Evolutionary conservation across 768 basidiomycete genomes (phyloP), one percentile per base, ranked within the genome.

Genomic region (Boletales sp.): DNA sequence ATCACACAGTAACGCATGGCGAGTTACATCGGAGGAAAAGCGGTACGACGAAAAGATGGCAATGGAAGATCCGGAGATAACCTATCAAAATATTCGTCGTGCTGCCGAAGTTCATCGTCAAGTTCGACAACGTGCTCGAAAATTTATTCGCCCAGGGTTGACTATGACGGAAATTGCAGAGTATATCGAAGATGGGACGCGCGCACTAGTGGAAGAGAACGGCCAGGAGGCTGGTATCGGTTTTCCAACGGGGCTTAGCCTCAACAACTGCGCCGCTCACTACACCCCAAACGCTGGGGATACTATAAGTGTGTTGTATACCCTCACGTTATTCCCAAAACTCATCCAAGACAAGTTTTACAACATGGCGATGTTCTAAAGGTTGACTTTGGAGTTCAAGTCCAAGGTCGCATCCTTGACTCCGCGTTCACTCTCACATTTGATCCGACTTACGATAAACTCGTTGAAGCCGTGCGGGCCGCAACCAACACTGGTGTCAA

Each of bases 301-400:
- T 69, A 93, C 81, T 3, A 81, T 67, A 48, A 79, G 93, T 94
- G 58, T 53, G 83, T 72, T 39, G 37, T 34, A 45, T 31, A 35
- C 32, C 40, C 19, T 37, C 48, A 38, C 32, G 24, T 51, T 27
- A n/a, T 24, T 37, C 38, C 38, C 13, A 4, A 17, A 11, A 32
- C 58, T 58, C 38, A 62, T 41, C n/a, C 31, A 35, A 47, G 38
- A 38, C 27, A 64, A 94, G 94, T 94, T 21, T 72, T 98, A 31
- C 77, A 87, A 64, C 71, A 80, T 48, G 82, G 84, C 34, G 95
- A 98, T 63, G 87, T 97, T 15, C 75, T 99, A 54, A 98, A 99
- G 72, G 93, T 99, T 42, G 97, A 99, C 64, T 81, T 99, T 60
- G 97, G 97, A 44, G 94, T 98, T 4, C 97, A 99, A 56, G 94